These are phyloP conservation scores for Cornus controversa DNA, from an alignment of 148 eudicot species.

Conservation along the genomic window DNA sequence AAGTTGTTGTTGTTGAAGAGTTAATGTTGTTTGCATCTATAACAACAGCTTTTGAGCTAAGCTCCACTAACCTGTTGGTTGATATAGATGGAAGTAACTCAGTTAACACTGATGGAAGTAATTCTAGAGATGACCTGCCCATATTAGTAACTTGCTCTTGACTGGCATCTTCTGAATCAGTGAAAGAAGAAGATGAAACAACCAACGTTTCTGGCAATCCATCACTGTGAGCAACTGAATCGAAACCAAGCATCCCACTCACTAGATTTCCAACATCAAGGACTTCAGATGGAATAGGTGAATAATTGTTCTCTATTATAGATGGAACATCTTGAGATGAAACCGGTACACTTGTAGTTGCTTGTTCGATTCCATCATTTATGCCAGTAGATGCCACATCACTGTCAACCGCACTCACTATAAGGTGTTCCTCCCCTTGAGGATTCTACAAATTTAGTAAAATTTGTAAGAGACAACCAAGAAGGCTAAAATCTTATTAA, in stretches of 20 bases:
- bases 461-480: neutral
- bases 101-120: too few relatives aligned
- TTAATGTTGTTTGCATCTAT: constrained; percentile 51
- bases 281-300: constrained; percentile 39
- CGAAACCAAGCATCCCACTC: constrained; percentile 81
- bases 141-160: too few relatives aligned
- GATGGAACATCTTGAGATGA: too few relatives aligned
- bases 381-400: constrained; percentile 27
- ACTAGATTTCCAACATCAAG: constrained; percentile 48
- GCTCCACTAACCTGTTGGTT: constrained; percentile 88
- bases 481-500: neutral
- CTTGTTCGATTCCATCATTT: constrained; percentile 27
- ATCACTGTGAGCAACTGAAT: constrained; percentile 41
- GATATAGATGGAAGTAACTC: constrained; percentile 73
- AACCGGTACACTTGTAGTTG: constrained; percentile 34
- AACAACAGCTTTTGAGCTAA: constrained; percentile 63
- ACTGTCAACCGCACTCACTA: constrained; percentile 25
- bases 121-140: too few relatives aligned
- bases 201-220: constrained; percentile 36
- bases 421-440: constrained; percentile 28
- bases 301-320: constrained; percentile 23
- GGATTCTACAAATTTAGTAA: too few relatives aligned
- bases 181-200: constrained; percentile 40
- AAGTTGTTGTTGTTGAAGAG: constrained; percentile 70
- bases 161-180: constrained; percentile 53